A percentile compares a stretch with the other conserved stretches of the same genome.
These are phyloP conservation scores for Termitomyces sp. DNA, from an alignment of 768 basidiomycete genomes.

Conservation along the genomic window DNA sequence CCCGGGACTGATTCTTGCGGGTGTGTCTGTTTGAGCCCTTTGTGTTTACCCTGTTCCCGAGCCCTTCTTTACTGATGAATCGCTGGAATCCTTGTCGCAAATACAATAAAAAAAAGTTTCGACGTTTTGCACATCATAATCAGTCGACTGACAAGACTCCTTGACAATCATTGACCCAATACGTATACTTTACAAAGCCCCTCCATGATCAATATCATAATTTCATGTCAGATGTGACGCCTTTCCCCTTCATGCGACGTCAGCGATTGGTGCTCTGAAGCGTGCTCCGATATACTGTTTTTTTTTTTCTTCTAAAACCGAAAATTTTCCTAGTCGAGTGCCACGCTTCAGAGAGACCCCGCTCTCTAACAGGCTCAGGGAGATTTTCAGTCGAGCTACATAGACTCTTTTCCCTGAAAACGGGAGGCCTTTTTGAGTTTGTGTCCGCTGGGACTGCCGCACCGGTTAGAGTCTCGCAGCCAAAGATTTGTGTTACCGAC, in stretches of 20 bases:
- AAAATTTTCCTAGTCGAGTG: background rate
- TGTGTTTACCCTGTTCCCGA: no score
- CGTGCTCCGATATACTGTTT: background rate
- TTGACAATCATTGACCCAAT: slow-evolving; percentile 29
- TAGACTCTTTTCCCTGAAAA: background rate
- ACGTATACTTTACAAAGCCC: background rate
- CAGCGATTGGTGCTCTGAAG: background rate
- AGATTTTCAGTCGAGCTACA: background rate
- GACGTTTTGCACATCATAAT: background rate
- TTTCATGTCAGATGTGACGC: background rate
- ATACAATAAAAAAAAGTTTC: background rate
- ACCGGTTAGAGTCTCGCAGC: no score
- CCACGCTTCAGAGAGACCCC: background rate
- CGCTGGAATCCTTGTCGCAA: background rate
- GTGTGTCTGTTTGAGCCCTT: background rate
- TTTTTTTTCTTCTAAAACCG: no score
- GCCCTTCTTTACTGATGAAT: background rate
- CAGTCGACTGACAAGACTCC: slow-evolving; percentile 20
- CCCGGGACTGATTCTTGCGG: background rate
- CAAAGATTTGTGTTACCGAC: no score
- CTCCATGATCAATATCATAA: background rate
- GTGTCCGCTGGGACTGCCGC: no score
- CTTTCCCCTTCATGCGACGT: background rate
- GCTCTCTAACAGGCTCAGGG: background rate
- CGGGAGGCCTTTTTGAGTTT: no score